Conservation (phyloP, 306 rosid species). For the Lupinus albus region DNA sequence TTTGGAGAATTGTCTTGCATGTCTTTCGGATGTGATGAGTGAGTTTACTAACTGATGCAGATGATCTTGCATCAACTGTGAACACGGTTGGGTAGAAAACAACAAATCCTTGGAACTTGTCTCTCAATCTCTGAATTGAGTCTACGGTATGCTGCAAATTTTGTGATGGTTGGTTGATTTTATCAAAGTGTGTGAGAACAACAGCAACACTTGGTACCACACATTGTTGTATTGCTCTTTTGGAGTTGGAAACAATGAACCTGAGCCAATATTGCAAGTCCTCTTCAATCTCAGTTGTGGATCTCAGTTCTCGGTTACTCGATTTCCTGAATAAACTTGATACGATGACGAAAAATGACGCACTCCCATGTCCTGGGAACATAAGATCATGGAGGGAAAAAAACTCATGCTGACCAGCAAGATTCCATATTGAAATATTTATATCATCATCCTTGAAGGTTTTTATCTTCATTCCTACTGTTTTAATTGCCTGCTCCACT, state of each 20-base stretch:
- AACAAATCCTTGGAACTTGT: slow-evolving; percentile 89
- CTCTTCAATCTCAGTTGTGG: slow-evolving; percentile 76
- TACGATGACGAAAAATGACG: slow-evolving; percentile 74
- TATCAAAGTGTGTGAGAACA: slow-evolving; percentile 85
- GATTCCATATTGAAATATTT: slow-evolving; percentile 86
- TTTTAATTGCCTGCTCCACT: slow-evolving; percentile 79
- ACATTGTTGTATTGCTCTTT: slow-evolving; percentile 82
- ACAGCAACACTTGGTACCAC: slow-evolving; percentile 81
- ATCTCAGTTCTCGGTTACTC: slow-evolving; percentile 75
- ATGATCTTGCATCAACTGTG: slow-evolving; percentile 90
- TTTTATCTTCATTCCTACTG: slow-evolving; percentile 82
- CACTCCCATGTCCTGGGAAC: slow-evolving; percentile 95
- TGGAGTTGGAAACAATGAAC: slow-evolving; percentile 89
- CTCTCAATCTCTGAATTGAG: slow-evolving; percentile 75
- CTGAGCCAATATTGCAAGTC: slow-evolving; percentile 95
- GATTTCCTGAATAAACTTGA: slow-evolving; percentile 78
- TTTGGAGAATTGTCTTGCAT: slow-evolving; percentile 80
- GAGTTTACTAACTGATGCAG: slow-evolving; percentile 84
- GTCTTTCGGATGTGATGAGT: slow-evolving; percentile 72
- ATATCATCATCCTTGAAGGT: slow-evolving; percentile 78
- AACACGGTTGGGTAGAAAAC: slow-evolving; percentile 83
- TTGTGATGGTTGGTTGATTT: slow-evolving; percentile 71
- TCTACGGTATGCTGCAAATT: slow-evolving; percentile 63
- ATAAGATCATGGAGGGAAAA: slow-evolving; percentile 91
- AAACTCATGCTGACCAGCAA: slow-evolving; percentile 91